Percentiles rank a stretch among this genome's conserved stretches.
Conservation (phyloP, 2,329 filamentous ascomycete genomes). For the Fusarium newnesense region DNA sequence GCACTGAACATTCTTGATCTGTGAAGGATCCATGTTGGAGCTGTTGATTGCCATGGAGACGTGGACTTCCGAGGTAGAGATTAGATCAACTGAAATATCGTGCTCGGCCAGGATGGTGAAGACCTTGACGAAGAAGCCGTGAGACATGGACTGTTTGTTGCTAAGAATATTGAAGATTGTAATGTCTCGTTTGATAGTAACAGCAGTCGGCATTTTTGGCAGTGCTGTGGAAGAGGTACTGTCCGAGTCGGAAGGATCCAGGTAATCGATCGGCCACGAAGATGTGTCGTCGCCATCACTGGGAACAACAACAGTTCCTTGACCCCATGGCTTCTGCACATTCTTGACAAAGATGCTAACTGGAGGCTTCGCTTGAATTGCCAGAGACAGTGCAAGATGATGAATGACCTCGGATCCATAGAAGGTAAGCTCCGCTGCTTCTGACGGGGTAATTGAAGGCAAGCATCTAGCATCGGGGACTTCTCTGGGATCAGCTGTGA, state of each 20-base stretch:
- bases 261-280: background rate
- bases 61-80: background rate
- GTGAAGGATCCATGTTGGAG: background rate
- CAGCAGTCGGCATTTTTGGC: background rate
- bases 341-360: background rate
- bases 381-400: background rate
- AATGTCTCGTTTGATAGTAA: background rate
- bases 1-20: background rate
- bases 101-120: background rate
- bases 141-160: background rate
- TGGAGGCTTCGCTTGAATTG: background rate
- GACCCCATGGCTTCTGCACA: background rate
- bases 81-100: background rate
- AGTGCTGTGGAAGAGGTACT: background rate
- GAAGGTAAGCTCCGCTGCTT: background rate
- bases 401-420: background rate
- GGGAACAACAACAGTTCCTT: background rate
- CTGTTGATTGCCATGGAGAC: background rate
- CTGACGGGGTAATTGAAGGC: background rate
- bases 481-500: background rate
- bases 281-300: background rate
- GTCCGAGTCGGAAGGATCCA: background rate
- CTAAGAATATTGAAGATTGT: background rate
- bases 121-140: background rate
- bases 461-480: background rate